phyloP scores from a whole-genome alignment of 768 basidiomycete species.

The Leccinellum luteum region DNA sequence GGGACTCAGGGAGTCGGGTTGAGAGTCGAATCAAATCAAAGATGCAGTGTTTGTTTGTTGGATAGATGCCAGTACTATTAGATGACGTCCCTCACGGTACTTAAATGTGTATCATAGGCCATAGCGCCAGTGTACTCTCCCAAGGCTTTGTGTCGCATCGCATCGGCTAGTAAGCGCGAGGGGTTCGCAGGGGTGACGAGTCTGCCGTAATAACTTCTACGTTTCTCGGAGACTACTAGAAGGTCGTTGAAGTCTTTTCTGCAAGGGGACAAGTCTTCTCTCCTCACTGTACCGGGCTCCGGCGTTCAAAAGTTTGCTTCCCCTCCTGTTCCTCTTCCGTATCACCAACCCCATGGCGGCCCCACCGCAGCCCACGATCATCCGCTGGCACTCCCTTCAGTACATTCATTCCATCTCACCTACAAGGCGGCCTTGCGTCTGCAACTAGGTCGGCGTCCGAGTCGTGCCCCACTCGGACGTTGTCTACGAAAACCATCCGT shows the following conservation, averaged over 20 bases:
- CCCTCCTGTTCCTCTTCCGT: not conserved
- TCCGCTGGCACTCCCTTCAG: conserved; percentile 33
- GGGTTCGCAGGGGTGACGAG: too few species aligned
- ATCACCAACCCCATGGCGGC: conserved; percentile 16
- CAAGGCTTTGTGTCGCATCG: not conserved
- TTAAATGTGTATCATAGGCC: not conserved
- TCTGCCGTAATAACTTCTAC: not conserved
- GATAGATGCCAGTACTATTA: not conserved
- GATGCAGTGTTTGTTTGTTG: not conserved
- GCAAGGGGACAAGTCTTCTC: too few species aligned
- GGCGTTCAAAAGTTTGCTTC: conserved; percentile 1
- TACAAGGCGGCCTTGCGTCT: conserved; percentile 29
- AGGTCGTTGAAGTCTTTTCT: too few species aligned
- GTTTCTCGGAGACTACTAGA: too few species aligned
- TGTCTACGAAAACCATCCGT: conserved; percentile 29
- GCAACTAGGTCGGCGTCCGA: conserved; percentile 17
- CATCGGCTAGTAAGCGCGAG: too few species aligned
- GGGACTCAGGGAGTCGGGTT: not conserved
- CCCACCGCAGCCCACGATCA: conserved; percentile 21
- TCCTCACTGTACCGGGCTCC: not conserved
- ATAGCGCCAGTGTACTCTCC: not conserved
- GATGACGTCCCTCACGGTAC: not conserved
- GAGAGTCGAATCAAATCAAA: not conserved
- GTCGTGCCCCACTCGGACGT: conserved; percentile 27
- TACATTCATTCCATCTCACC: conserved; percentile 26